Base-by-base conservation (phyloP, 345 rosid genomes). In the Salix suchowensis region DNA sequence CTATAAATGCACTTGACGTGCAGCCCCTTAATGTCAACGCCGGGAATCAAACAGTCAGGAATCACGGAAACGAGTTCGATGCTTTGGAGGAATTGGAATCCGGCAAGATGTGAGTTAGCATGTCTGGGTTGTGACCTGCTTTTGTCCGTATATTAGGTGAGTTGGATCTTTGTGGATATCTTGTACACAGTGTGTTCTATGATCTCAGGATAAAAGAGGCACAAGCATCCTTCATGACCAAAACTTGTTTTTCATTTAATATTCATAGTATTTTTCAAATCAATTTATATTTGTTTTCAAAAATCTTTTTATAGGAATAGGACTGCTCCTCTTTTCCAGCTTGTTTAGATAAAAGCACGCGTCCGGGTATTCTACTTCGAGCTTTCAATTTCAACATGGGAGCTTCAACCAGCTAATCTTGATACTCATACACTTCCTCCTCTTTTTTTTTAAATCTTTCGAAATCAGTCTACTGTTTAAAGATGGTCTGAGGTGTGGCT, bases 21-120 rank as follows among this genome's bases (percentile, higher is more conserved):
- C 83, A 48, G 44, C 18, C 78, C 28, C 65, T 65, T 70, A 71
- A 60, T 68, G 34, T 30, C 44, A 70, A 55, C 11, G 42, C 18
- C 5, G 67, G 46, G 39, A 76, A 36, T 46, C 80, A 40, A 46
- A 65, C 48, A 60, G 10, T 8, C 0, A 16, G 76, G 36, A 46
- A 65, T 32, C 77, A 70, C 19, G 77, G 77, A 36, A 37, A 75
- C 9, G 65, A 28, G 23, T 77, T 71, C 61, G 16, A 62, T 7
- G 24, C 82, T 0, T 32, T 76, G 18, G 85, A 84, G 16, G 80
- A 72, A 6, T 37, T 86, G 64, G 87, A 82, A 65, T 71, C 74
- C 13, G 87, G 87, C 18, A 67, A 74, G 71, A 76, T 67, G 37
- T 84, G 84, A 76, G 12, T 3, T 2, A 13, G 16, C n/a, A 7